Evolutionary conservation across 2,329 filamentous ascomycete species (phyloP), one percentile per base, ranked within the genome.

Genomic region (Truncatella angustata): DNA sequence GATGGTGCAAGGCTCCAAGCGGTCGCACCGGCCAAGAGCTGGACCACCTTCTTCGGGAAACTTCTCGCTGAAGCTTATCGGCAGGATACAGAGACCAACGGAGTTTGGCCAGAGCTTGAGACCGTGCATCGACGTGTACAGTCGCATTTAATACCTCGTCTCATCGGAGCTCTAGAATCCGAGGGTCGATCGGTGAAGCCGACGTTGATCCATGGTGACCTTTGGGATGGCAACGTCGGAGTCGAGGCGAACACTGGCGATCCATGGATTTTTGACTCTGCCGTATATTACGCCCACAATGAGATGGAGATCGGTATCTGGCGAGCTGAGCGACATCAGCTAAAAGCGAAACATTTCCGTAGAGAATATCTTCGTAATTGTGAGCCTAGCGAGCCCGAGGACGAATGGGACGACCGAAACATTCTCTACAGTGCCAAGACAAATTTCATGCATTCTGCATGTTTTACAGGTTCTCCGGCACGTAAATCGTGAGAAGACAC

Each of bases 351-450:
- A 18, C 39, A 43, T 14, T 65, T 61, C 36, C 54, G 54, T 2
- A 34, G 45, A 0, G 58, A 62, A 20, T 62, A 66, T 50, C 53
- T 59, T 20, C 52, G 51, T 32, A 45, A 61, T 46, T 59, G 52
- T 21, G 35, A 47, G 2, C 57, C 55, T 0, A 59, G 58, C 36
- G 59, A 63, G 37, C 63, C 62, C 3, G 26, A 42, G 3, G 59
- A 59, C 5, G 60, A 65, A 16, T 56, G 49, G 39, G 61, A 65
- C 14, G 59, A 64, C 28, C 51, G 63, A 2, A 61, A 56, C 23
- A 54, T 56, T n/a, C 52, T 66, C 5, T 64, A 65, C 34, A 54
- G 56, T 2, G 53, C 55, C 9, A 49, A 64, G 32, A 59, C 58
- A 1, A 53, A 58, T 5, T 53, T 63, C 9, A 58, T 58, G 21